Conservation (phyloP, 305 asterid species). For the Solanum hybrid region DNA sequence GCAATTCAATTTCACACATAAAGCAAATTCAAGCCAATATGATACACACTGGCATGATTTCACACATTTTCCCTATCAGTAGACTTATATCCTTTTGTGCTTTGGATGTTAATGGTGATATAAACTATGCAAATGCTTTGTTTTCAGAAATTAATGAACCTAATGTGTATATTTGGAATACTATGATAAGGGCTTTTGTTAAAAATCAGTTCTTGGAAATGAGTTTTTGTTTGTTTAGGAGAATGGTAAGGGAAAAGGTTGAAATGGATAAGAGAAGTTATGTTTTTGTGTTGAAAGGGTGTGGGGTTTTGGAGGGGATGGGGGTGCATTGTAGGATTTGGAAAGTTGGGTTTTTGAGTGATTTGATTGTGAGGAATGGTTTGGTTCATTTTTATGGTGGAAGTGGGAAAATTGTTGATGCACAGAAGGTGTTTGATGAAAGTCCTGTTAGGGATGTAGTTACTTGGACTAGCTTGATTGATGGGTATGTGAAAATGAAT, state of each 20-base stretch:
- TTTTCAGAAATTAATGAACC: constrained; percentile 40
- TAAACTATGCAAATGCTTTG: constrained; percentile 27
- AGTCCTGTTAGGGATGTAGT: constrained; percentile 48
- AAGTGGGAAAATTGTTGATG: constrained; percentile 24
- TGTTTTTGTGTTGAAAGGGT: constrained; percentile 38
- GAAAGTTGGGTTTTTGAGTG: constrained; percentile 44
- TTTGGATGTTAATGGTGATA: constrained; percentile 38
- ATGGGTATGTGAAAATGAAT: constrained; percentile 39
- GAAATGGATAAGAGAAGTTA: constrained; percentile 39
- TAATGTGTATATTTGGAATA: constrained; percentile 62
- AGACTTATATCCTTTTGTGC: constrained; percentile 43
- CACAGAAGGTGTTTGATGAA: constrained; percentile 37
- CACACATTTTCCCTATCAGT: constrained; percentile 33
- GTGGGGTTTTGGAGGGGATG: constrained; percentile 26
- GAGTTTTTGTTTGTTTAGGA: constrained; percentile 34
- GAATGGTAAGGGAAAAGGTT: constrained; percentile 34
- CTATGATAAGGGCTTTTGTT: constrained; percentile 48
- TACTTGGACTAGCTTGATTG: constrained; percentile 66
- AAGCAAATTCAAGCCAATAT: constrained; percentile 62
- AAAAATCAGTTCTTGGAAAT: constrained; percentile 22
- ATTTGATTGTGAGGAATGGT: constrained; percentile 51
- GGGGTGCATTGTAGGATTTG: constrained; percentile 54
- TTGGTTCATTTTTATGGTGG: constrained; percentile 52
- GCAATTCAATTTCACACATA: constrained; percentile 56
- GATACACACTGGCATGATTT: constrained; percentile 48